These are phyloP conservation scores for Aspergillus versicolor DNA, from an alignment of 2,329 filamentous ascomycete species.

Conservation along the genomic window DNA sequence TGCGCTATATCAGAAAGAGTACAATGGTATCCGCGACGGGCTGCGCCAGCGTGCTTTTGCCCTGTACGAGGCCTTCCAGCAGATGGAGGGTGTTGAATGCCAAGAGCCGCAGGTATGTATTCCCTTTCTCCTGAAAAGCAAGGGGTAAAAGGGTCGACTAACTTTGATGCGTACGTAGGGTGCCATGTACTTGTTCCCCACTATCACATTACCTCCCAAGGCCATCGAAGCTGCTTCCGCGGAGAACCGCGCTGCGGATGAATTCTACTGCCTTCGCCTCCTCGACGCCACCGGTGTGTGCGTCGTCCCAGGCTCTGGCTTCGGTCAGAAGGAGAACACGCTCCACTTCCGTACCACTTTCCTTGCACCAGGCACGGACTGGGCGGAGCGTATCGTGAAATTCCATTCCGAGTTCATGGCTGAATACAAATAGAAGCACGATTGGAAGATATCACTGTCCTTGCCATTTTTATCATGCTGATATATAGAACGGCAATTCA, in stretches of 20 bases:
- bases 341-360: slow-evolving; percentile 97
- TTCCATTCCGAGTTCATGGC: slow-evolving; percentile 93
- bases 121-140: neutral
- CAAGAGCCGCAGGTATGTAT: slow-evolving; percentile 67
- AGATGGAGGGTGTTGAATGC: slow-evolving; percentile 96
- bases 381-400: slow-evolving; percentile 80
- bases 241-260: slow-evolving; percentile 75
- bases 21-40: slow-evolving; percentile 75
- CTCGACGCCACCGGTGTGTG: slow-evolving; percentile 94
- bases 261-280: slow-evolving; percentile 89
- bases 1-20: slow-evolving; percentile 81
- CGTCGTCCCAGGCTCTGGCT: slow-evolving; percentile 87
- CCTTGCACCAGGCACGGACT: slow-evolving; percentile 91
- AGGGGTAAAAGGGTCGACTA: neutral
- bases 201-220: slow-evolving; percentile 75
- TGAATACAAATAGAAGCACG: slow-evolving; percentile 56
- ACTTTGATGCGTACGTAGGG: slow-evolving; percentile 59
- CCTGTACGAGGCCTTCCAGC: slow-evolving; percentile 82
- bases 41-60: slow-evolving; percentile 78
- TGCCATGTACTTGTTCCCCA: slow-evolving; percentile 98
- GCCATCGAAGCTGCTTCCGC: slow-evolving; percentile 72
- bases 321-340: slow-evolving; percentile 88
- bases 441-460: neutral
- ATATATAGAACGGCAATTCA: slow-evolving; percentile 2
- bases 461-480: neutral